These are phyloP conservation scores for Penicillium sp. DNA, from an alignment of 2,329 filamentous ascomycete genomes.

Conservation along the genomic window DNA sequence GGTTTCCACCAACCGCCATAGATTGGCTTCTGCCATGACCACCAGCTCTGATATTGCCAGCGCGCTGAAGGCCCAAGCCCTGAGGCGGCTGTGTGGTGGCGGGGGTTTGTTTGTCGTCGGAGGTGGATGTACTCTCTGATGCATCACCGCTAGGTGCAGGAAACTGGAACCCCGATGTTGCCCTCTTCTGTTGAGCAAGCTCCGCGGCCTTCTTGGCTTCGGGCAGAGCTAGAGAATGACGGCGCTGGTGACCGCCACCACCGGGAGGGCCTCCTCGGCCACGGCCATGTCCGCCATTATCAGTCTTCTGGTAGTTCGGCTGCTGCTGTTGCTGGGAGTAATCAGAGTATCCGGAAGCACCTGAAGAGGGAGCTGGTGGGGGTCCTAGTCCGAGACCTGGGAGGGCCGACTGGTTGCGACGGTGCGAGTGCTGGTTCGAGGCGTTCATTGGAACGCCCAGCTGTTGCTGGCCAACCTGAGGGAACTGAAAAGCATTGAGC, in stretches of 20 bases:
- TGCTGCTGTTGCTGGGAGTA: conserved; percentile 68
- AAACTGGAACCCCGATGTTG: conserved; percentile 93
- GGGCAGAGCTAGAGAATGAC: conserved; percentile 91
- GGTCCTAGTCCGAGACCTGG: conserved; percentile 91
- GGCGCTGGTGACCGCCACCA: conserved; percentile 80
- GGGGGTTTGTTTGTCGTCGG: conserved; percentile 52
- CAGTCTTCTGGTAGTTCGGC: conserved; percentile 68
- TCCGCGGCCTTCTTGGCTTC: conserved; percentile 98
- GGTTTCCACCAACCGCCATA: conserved; percentile 63
- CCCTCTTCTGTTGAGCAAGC: conserved; percentile 93
- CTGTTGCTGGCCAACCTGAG: conserved; percentile 74
- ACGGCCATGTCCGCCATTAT: conserved; percentile 72
- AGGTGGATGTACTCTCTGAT: conserved; percentile 60
- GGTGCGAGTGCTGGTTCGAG: conserved; percentile 83
- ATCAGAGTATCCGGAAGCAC: conserved; percentile 83
- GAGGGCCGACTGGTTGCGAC: conserved; percentile 96
- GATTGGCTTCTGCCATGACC: conserved; percentile 59
- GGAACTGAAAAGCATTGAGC: conserved; percentile 84
- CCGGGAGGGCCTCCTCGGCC: conserved; percentile 73
- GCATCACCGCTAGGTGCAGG: conserved; percentile 69
- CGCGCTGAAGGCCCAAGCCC: conserved; percentile 72
- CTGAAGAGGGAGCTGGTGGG: conserved; percentile 88
- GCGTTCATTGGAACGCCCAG: conserved; percentile 74
- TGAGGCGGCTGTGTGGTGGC: conserved; percentile 57
- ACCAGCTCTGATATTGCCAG: conserved; percentile 82